phyloP scores from a whole-genome alignment of 2,329 filamentous ascomycete genomes.

The Penicillium vulpinum region DNA sequence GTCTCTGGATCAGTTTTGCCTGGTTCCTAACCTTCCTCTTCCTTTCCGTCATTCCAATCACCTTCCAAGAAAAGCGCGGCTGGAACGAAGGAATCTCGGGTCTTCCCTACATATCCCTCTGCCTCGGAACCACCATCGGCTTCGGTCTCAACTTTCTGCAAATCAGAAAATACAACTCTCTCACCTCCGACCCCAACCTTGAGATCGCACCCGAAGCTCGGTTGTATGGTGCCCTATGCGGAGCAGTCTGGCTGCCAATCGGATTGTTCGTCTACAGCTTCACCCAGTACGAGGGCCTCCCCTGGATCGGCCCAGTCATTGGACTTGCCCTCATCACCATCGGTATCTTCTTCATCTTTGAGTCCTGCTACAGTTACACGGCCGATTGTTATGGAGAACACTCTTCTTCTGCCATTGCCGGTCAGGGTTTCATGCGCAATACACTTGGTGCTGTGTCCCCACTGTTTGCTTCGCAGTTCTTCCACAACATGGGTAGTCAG shows the following conservation, averaged over 20 bases:
- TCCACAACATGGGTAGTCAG: conserved; percentile 55
- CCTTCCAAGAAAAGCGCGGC: conserved; percentile 53
- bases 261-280: conserved; percentile 57
- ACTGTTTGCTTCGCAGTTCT: conserved; percentile 54
- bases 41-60: conserved; percentile 53
- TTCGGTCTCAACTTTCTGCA: conserved; percentile 53
- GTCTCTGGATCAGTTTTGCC: conserved; percentile 55
- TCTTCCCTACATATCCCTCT: conserved; percentile 55
- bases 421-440: conserved; percentile 55
- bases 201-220: conserved; percentile 48
- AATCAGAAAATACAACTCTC: conserved; percentile 52
- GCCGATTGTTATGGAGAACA: conserved; percentile 54
- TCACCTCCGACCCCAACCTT: conserved; percentile 37
- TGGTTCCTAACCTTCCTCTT: conserved; percentile 58
- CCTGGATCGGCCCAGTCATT: conserved; percentile 53
- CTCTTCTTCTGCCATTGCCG: conserved; percentile 46
- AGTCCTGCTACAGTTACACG: conserved; percentile 50
- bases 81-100: conserved; percentile 54
- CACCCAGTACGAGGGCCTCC: conserved; percentile 52
- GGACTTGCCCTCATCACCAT: conserved; percentile 53
- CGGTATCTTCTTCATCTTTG: conserved; percentile 54
- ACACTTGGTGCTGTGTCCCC: conserved; percentile 55
- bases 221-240: conserved; percentile 52
- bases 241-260: conserved; percentile 50
- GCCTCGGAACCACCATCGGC: conserved; percentile 51